A percentile compares a stretch with the other conserved stretches of the same genome.
These are phyloP conservation scores for Trichoderma koningiopsis DNA, from an alignment of 2,329 filamentous ascomycete genomes.

Conservation along the genomic window DNA sequence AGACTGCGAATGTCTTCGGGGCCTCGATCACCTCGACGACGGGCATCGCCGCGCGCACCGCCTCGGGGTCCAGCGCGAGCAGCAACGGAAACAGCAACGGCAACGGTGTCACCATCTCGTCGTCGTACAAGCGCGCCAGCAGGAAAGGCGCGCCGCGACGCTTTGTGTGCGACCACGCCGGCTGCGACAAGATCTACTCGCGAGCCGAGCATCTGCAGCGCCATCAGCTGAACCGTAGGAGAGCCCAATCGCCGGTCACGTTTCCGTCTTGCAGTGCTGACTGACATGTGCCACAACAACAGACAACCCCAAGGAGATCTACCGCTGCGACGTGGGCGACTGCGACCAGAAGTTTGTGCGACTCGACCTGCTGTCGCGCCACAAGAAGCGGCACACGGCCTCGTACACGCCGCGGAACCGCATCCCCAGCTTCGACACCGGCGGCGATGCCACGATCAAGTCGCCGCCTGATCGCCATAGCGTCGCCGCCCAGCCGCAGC, in stretches of 20 bases:
- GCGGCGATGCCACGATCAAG: slow-evolving; percentile 30
- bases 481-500: not conserved
- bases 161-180: slow-evolving; percentile 67
- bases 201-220: slow-evolving; percentile 79
- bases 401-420: slow-evolving; percentile 55
- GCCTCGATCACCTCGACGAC: slow-evolving; percentile 12
- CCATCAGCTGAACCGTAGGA: slow-evolving; percentile 78
- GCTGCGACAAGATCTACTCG: slow-evolving; percentile 79
- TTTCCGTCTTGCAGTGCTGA: not conserved
- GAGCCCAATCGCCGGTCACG: not conserved
- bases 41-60: not conserved
- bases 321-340: slow-evolving; percentile 71
- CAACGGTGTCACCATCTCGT: slow-evolving; percentile 27
- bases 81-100: slow-evolving; percentile 27
- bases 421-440: slow-evolving; percentile 50
- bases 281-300: slow-evolving; percentile 24
- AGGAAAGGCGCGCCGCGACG: slow-evolving; percentile 52
- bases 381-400: slow-evolving; percentile 65
- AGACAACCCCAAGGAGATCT: slow-evolving; percentile 82
- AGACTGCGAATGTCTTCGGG: slow-evolving; percentile 25
- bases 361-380: slow-evolving; percentile 71
- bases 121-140: slow-evolving; percentile 53
- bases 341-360: slow-evolving; percentile 79
- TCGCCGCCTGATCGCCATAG: not conserved
- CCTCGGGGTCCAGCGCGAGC: slow-evolving; percentile 15